Base-by-base conservation (phyloP, 805 yeast genomes). In the Yamadazyma phyllophila region DNA sequence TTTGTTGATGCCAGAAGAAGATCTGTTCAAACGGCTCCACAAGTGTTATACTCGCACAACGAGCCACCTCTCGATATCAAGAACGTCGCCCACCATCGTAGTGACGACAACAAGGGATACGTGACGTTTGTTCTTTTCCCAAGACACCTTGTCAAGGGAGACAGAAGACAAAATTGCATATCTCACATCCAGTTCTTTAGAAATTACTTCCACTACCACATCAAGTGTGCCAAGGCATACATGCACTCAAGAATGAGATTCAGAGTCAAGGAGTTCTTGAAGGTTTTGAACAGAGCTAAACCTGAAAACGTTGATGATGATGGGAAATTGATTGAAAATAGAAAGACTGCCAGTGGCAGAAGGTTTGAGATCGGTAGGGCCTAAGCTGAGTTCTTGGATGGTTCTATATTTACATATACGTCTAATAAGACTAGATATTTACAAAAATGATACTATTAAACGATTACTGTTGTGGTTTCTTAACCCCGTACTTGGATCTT, bases 241-340 rank as follows among this genome's bases (percentile, higher is more conserved):
- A 83, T 94, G 84, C 99, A 94, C 68, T 89, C 96, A 42, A 84
- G 99, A 76, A 94, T 94, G 99, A 82, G 99, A 67, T 88, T 76
- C 69, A 81, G 99, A 60, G 98, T 94, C 17, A 83, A 86, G 56
- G 94, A 95, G 59, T 94, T 91, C 73, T 80, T 91, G 62, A 94
- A 94, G 76, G 92, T 94, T 27, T 81, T 94, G 69, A 94, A 94
- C 73, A 80, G 99, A 62, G 99, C 99, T 26, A 90, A 91, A 69
- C 92, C 97, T 24, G 99, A 94, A 59, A 86, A 81, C 47, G 85
- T 82, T 14, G 94, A 85, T 48, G 85, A 81, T 47, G 90, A 83
- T 54, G 75, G 75, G 5, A 71, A 67, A 46, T 54, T 56, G 7
- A 60, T 71, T 47, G 75, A 71, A 36, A 68, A 66, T 53, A 75